Percentiles rank a stretch among this genome's conserved stretches.
Evolutionary conservation across 192 early-diverging fungal species (phyloP).

Genomic region (Coemansia sp.): DNA sequence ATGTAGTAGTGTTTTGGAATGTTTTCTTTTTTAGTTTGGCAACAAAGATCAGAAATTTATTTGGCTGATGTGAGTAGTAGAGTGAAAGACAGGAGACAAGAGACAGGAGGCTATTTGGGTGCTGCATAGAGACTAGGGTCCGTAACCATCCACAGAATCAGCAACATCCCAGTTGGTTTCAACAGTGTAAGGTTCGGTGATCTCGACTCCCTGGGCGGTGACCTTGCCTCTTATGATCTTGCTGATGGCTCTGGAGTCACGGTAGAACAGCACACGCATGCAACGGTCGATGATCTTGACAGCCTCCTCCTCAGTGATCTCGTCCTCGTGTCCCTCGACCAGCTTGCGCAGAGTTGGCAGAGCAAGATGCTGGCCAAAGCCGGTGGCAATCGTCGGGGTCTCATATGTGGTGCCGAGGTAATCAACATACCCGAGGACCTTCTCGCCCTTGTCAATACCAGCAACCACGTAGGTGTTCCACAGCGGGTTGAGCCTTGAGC

Average conservation of each 20-base stretch:
- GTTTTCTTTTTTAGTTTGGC: no score
- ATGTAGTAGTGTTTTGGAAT: no score
- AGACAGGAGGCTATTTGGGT: not conserved
- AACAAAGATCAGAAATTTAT: not conserved
- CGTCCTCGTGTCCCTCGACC: constrained; percentile 83
- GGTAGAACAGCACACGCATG: constrained; percentile 92
- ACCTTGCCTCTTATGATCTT: constrained; percentile 93
- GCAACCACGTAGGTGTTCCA: constrained; percentile 96
- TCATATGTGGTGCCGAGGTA: constrained; percentile 93
- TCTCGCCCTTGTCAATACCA: constrained; percentile 75
- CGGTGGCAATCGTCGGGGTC: constrained; percentile 88
- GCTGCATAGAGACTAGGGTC: constrained; percentile 52
- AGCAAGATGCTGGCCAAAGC: constrained; percentile 88
- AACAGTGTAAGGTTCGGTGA: constrained; percentile 85
- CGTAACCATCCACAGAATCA: constrained; percentile 73
- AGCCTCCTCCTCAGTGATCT: constrained; percentile 89
- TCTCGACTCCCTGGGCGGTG: constrained; percentile 75
- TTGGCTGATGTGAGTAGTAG: not conserved
- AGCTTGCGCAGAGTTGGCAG: constrained; percentile 90
- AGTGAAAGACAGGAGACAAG: not conserved
- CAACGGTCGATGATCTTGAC: constrained; percentile 78
- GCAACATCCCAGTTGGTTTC: constrained; percentile 93
- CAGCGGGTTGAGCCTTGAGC: constrained; percentile 87
- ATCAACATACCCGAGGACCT: constrained; percentile 90
- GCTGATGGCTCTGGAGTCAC: constrained; percentile 91